Base-by-base conservation (phyloP, 2,329 filamentous ascomycete genomes). In the Alternaria triticimaculans region DNA sequence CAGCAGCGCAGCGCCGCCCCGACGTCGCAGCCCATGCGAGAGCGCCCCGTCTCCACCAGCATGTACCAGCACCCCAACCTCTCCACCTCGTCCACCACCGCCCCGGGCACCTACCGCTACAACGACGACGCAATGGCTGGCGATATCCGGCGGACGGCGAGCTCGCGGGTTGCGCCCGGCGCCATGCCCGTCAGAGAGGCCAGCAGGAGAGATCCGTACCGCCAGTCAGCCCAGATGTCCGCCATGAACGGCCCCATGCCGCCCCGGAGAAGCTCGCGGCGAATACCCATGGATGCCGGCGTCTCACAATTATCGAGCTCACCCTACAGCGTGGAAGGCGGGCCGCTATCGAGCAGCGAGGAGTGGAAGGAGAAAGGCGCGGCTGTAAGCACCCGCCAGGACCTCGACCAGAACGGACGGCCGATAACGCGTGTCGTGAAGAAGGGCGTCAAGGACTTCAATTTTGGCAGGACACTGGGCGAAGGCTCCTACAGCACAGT, bases 401-500 rank as follows among this genome's bases (percentile, higher is more conserved):
- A 97, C 76, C 86, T 94, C 25, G 96, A 98, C 80, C 88, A 92
- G 28, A 92, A 90, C 69, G 96, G 96, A 20, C 92, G 93, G 70
- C 89, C 92, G 4, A 86, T 97, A 9, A 87, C 93, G 66, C 90
- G 93, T 65, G 90, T 92, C 63, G 90, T 98, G 58, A 98, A 98
- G 81, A 99, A 99, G 79, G 96, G 96, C 3, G 96, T 99, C 48
- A 92, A 96, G 70, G 96, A 99, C 82, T 99, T 99, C 81, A 91
- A 90, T 41, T 99, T 99, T 81, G 94, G 94, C 23, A 88, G 92
- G 58, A 90, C 95, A 3, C 85, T 99, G 3, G 96, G 96, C 62
- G 96, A 99, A 81, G 96, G 96, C 25, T 99, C 96, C 6, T 99
- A 99, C 86, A 98, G 95, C 76, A 97, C 94, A 9, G 96, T 99